Base-by-base conservation (phyloP, 106 monocot species). In the Amphibolis antarctica region DNA sequence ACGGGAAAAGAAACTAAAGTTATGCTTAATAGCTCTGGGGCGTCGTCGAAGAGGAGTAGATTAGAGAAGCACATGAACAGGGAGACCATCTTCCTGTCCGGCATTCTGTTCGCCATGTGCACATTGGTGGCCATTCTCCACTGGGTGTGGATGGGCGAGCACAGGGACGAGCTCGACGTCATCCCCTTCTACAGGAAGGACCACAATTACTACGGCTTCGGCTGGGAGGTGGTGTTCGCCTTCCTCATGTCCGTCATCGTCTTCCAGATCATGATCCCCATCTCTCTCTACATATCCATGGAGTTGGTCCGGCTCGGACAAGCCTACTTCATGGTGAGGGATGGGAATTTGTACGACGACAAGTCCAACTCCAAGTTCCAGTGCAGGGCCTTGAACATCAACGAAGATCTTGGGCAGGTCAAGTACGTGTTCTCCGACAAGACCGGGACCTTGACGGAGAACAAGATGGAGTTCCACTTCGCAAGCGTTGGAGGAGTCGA, bases 241-340 rank as follows among this genome's bases (percentile, higher is more conserved):
- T 90, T 87, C 65, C 82, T 96, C 20, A 90, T 74, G 77, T 67
- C 86, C 12, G 84, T 96, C 17, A 96, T 96, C 53, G 81, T 90
- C 68, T 90, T 86, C 69, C 96, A 96, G 82, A 86, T 90, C 71
- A 86, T 96, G 96, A 96, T 96, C 19, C 96, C 96, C 0, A 96
- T 96, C 61, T 82, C 96, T 18, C 73, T 96, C 55, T 96, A 96
- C 63, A 96, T 96, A 31, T 96, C 96, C 2, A 82, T 96, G 90
- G 96, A 96, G 82, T 71, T 96, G 45, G 96, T 96, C 11, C 62
- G 90, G 55, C 80, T 96, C 15, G 96, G 96, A 9, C 96, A 96
- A 77, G 96, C 86, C 22, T 96, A 86, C 58, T 96, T 96, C 60
- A 90, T 96, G 86, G 82, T 90, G 2, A 66, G 74, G 26, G 96